Evolutionary conservation across 768 basidiomycete species (phyloP), one percentile per base, ranked within the genome.

Genomic region (Daedaleopsis nitida): DNA sequence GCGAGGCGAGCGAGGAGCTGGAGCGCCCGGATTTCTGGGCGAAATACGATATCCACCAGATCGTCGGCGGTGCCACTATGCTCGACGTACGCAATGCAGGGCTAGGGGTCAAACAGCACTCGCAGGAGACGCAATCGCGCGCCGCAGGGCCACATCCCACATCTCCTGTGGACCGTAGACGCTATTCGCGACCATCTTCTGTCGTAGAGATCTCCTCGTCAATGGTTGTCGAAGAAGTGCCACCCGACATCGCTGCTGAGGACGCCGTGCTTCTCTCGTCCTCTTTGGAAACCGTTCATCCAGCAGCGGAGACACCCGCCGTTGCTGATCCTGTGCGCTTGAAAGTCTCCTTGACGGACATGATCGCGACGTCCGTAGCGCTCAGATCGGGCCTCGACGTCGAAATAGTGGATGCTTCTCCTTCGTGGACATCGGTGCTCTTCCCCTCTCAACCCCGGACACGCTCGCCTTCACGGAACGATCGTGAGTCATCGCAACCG

Each of bases 361-460:
- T 93, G 85, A 80, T 92, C 56, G 76, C 83, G 21, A 86, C 84
- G 2, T 91, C 90, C 0, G 77, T 91, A 34, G 84, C 86, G 4
- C 80, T 93, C 59, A 92, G 87, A 74, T 88, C 88, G 12, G 85
- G 86, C 61, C 69, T 86, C 17, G 84, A 89, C 27, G 71, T 91
- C 57, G 84, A 89, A 60, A 77, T 89, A 53, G 75, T 81, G 19
- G 64, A 83, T 37, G 78, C 84, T 5, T 75, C 75, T 5, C 73
- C 80, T 4, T 76, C 80, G 27, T 89, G 88, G 86, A 77, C 85
- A 6, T 67, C 76, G 9, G 64, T 72, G 13, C 68, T 87, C 32
- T 81, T 85, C 64, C 65, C 67, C 1, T 66, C 75, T 1, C 62
- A 69, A 16, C 44, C 69, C 3, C 55, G 62, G n/a, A 58, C 68